A percentile compares a stretch with the other conserved stretches of the same genome.
Evolutionary conservation across 768 basidiomycete genomes (phyloP).

Genomic region (Pleurotus pulmonarius): DNA sequence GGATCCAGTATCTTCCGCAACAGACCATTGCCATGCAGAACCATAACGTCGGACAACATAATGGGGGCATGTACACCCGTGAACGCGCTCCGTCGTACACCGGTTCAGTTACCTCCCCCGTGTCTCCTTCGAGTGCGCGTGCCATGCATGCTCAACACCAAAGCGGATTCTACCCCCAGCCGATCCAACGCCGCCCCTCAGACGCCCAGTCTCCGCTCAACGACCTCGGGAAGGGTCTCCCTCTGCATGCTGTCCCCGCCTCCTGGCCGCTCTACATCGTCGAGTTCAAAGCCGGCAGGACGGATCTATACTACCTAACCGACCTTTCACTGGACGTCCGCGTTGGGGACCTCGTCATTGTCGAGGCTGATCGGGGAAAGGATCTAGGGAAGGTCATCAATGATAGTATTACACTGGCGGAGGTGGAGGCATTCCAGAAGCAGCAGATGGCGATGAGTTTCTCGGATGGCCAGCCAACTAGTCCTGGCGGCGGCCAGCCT

Average conservation of each 20-base stretch:
- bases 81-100: conserved; percentile 38
- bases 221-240: conserved; percentile 88
- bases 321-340: conserved; percentile 61
- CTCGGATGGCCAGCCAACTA: conserved; percentile 28
- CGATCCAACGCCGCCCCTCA: conserved; percentile 33
- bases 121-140: conserved; percentile 45
- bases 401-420: conserved; percentile 83
- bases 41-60: conserved; percentile 17
- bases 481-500: conserved; percentile 25
- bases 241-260: conserved; percentile 76
- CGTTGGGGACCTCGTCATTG: conserved; percentile 90
- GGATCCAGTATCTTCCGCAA: conserved; percentile 53
- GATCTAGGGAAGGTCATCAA: conserved; percentile 92
- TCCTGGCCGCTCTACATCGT: conserved; percentile 93
- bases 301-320: conserved; percentile 89
- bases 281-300: conserved; percentile 96
- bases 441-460: conserved; percentile 55
- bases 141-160: conserved; percentile 43
- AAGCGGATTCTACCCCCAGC: conserved; percentile 35
- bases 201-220: conserved; percentile 32
- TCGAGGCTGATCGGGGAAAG: conserved; percentile 93
- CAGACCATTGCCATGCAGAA: conserved; percentile 22
- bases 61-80: conserved; percentile 32
- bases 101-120: conserved; percentile 43
- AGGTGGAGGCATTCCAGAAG: conserved; percentile 89